Evolutionary conservation across 2,329 filamentous ascomycete species (phyloP).

Genomic region (Neofusicoccum ribis): DNA sequence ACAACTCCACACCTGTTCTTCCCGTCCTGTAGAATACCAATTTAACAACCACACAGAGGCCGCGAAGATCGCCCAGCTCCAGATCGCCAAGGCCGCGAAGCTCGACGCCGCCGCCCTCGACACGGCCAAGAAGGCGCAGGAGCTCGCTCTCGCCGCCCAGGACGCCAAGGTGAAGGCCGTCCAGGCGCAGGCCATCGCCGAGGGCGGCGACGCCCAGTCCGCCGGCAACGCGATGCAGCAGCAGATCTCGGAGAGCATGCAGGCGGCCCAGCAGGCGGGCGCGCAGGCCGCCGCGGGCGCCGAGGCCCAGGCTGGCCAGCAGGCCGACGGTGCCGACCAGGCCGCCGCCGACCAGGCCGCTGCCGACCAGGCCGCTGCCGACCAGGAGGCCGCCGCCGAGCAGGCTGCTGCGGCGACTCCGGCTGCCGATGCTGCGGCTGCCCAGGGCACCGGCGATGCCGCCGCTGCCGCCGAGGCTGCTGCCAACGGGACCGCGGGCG

Average conservation of each 20-base stretch:
- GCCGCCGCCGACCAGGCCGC: not conserved
- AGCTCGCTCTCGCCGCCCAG: slow-evolving; percentile 2
- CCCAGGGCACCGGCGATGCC: not conserved
- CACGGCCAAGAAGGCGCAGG: slow-evolving; percentile 5
- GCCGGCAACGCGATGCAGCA: not conserved
- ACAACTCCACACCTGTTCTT: not conserved
- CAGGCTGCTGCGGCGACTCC: not conserved
- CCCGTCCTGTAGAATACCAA: not conserved
- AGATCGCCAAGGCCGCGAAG: not conserved
- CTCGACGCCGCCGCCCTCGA: slow-evolving; percentile 9
- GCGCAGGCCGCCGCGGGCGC: not conserved
- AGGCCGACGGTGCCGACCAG: not conserved
- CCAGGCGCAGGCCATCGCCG: not conserved
- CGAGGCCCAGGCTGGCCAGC: not conserved
- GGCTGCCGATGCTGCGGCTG: not conserved
- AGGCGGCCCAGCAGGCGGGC: not conserved
- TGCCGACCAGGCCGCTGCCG: not conserved
- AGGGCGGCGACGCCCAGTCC: not conserved
- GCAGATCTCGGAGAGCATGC: not conserved
- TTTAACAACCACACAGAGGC: not conserved
- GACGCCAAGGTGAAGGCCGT: slow-evolving; percentile 7
- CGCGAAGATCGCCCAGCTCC: slow-evolving; percentile 1
- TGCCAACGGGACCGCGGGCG: not conserved
- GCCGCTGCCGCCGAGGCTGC: not conserved
- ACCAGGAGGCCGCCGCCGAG: not conserved